Evolutionary conservation across 306 rosid genomes (phyloP), one percentile per base, ranked within the genome.

Genomic region (Mucuna pruriens): DNA sequence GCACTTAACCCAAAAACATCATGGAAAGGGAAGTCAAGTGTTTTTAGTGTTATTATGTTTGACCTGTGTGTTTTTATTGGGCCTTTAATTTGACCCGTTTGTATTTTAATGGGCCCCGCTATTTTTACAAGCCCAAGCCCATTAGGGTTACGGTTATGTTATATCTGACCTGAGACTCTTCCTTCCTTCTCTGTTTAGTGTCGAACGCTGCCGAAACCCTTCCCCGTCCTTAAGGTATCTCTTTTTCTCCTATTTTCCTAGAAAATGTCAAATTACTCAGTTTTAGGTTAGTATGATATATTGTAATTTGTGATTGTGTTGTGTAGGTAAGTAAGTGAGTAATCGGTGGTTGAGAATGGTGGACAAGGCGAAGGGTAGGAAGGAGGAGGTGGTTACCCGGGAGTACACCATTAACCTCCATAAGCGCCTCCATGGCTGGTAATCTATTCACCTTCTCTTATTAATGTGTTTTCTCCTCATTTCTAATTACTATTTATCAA

Each of bases 321-420:
- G 9, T 29, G 49, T 25, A 87, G 97, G 96, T 87, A 68, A 45
- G 96, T 87, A 68, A 45, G 77, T 61, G 12, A 26, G 20, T 26
- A 7, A 65, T 49, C 17, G 46, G 75, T 55, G 34, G 25, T 83
- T 79, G 78, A 74, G 61, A 84, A 94, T 94, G 98, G 95, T 92
- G 85, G 98, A 92, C 88, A 88, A 89, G 86, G 84, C 85, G 1
- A 90, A 85, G 85, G 97, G 94, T 13, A 91, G 97, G 66, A 91
- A 90, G 85, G 98, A 95, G 63, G 97, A 95, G 90, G 97, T 95
- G 80, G 98, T 95, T 31, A 85, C 94, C 42, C 74, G 97, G 33
- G 98, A 95, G 90, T 94, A 90, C 90, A 94, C 98, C 86, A 90
- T 94, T 82, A 94, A 94, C 71, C 97, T 94, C 67, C 97, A 92